Evolutionary conservation across 495 filamentous ascomycete genomes (phyloP).

Genomic region (Penicillium soppii): DNA sequence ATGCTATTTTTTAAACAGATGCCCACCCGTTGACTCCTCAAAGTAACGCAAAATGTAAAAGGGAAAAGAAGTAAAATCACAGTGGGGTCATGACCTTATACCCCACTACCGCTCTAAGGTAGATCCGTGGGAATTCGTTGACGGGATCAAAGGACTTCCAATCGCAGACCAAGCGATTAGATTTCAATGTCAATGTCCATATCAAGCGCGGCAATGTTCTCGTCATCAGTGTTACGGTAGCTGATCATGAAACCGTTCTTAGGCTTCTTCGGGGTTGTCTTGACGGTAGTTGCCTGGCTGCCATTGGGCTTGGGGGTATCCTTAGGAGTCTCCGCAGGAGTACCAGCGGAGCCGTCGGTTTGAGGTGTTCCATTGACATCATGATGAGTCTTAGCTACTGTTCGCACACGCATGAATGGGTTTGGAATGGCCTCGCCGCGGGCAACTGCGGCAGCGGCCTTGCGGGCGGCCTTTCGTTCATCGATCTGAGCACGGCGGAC

Average conservation of each 20-base stretch:
- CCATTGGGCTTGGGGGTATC: slow-evolving; percentile 43
- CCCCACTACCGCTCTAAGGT: neutral
- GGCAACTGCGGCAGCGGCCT: slow-evolving; percentile 54
- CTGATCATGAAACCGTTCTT: slow-evolving; percentile 65
- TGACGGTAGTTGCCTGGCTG: slow-evolving; percentile 30
- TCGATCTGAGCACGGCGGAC: slow-evolving; percentile 81
- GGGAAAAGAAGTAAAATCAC: slow-evolving; percentile 4
- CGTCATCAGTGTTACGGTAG: slow-evolving; percentile 76
- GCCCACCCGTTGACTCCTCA: slow-evolving; percentile 10
- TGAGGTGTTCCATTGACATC: slow-evolving; percentile 43
- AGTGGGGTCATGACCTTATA: neutral
- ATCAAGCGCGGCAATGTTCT: slow-evolving; percentile 78
- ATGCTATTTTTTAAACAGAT: slow-evolving; percentile 14
- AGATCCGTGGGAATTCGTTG: neutral
- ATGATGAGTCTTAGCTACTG: slow-evolving; percentile 60
- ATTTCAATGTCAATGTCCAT: slow-evolving; percentile 81
- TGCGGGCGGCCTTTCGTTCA: slow-evolving; percentile 66
- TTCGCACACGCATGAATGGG: slow-evolving; percentile 61
- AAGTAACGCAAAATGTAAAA: slow-evolving; percentile 6
- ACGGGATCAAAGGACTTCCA: neutral
- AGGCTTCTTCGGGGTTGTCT: slow-evolving; percentile 50
- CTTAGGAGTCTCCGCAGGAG: slow-evolving; percentile 47
- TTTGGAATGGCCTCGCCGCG: slow-evolving; percentile 54
- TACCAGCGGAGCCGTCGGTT: slow-evolving; percentile 29
- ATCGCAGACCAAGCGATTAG: slow-evolving; percentile 16